These are phyloP conservation scores for Paspalum vaginatum DNA, from an alignment of 176 grass and related monocot species.

Conservation along the genomic window DNA sequence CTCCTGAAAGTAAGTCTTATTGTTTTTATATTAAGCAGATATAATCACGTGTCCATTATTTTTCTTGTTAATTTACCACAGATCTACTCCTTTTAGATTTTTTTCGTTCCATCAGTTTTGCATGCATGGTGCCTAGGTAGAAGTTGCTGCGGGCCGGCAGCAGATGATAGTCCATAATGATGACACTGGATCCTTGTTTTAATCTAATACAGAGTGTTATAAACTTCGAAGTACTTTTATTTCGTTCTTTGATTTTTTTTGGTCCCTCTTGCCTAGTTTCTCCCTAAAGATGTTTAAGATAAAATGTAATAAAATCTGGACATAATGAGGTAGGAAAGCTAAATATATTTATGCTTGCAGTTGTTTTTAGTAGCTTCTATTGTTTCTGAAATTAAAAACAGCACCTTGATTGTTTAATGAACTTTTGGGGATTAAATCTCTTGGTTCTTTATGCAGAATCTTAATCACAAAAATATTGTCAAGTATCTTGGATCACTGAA, in stretches of 20 bases:
- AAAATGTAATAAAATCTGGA: background rate
- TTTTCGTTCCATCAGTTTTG: background rate
- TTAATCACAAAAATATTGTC: slow-evolving; percentile 99
- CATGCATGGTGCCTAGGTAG: background rate
- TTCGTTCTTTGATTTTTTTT: background rate
- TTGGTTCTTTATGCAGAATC: slow-evolving; percentile 64
- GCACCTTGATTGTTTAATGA: background rate
- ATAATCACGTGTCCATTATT: slow-evolving; percentile 17
- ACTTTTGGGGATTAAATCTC: slow-evolving; percentile 9
- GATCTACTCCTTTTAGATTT: background rate
- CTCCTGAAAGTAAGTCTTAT: slow-evolving; percentile 81
- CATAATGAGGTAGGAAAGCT: background rate
- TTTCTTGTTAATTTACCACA: slow-evolving; percentile 20
- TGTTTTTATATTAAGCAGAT: slow-evolving; percentile 16
- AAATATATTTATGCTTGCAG: background rate
- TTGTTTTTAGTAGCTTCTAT: background rate
- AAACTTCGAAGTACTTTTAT: background rate
- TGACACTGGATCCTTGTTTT: slow-evolving; percentile 9
- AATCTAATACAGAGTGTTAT: background rate
- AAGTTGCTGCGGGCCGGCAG: slow-evolving; percentile 23
- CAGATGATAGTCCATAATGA: slow-evolving; percentile 28
- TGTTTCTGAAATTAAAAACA: slow-evolving; percentile 1
- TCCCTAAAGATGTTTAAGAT: background rate
- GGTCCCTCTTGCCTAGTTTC: background rate
- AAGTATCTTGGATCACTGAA: slow-evolving; percentile 95